A percentile compares a stretch with the other conserved stretches of the same genome.
Conservation (phyloP, 495 filamentous ascomycete genomes). For the Melanomma pulvis-pyrius region DNA sequence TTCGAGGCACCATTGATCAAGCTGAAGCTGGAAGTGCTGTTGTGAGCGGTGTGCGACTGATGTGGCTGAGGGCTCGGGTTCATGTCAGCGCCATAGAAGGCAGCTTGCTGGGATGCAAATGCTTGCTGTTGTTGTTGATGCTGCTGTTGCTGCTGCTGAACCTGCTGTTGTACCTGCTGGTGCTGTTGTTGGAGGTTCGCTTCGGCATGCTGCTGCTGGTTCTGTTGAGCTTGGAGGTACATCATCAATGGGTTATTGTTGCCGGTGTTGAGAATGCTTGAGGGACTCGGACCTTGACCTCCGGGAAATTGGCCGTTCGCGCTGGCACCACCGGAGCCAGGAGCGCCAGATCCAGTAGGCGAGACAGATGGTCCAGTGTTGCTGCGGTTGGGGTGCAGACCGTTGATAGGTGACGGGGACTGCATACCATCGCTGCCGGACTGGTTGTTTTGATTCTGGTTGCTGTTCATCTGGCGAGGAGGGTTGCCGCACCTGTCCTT, state of each 20-base stretch:
- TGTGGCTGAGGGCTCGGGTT: conserved; percentile 52
- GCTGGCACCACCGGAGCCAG: conserved; percentile 55
- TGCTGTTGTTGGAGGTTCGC: conserved; percentile 53
- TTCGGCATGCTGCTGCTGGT: conserved; percentile 53
- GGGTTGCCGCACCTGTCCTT: conserved; percentile 98
- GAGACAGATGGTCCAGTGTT: conserved; percentile 70
- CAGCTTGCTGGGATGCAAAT: conserved; percentile 62
- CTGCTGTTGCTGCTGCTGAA: conserved; percentile 51
- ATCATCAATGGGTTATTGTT: conserved; percentile 89
- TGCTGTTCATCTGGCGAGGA: conserved; percentile 74
- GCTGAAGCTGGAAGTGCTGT: conserved; percentile 62
- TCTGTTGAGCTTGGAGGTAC: conserved; percentile 74
- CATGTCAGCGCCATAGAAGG: conserved; percentile 60
- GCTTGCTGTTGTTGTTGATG: conserved; percentile 67
- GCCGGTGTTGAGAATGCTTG: conserved; percentile 74
- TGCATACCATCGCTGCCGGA: conserved; percentile 43
- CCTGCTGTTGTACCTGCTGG: conserved; percentile 49
- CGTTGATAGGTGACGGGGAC: conserved; percentile 66
- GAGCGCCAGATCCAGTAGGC: conserved; percentile 63
- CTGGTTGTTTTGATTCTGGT: conserved; percentile 54
- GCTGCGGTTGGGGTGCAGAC: conserved; percentile 54
- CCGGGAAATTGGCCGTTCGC: conserved; percentile 55
- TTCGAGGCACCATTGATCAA: conserved; percentile 54
- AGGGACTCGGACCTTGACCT: conserved; percentile 61
- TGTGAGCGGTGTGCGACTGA: conserved; percentile 49